Base-by-base conservation (phyloP, 2,329 filamentous ascomycete genomes). In the Botryotinia globosa region DNA sequence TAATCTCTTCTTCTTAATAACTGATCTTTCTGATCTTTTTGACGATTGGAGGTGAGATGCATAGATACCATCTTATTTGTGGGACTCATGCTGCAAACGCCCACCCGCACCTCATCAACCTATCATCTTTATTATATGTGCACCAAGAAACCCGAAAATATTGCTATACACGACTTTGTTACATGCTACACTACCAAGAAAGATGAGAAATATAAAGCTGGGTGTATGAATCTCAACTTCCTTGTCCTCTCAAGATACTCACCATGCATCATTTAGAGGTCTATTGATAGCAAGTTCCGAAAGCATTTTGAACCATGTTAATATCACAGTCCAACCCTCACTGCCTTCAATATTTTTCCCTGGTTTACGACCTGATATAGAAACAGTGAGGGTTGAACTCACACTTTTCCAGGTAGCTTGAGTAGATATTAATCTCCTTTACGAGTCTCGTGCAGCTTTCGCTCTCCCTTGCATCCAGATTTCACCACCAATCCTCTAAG, bases 271-370 rank as follows among this genome's bases (percentile, higher is more conserved):
- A 51, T 14, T 51, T n/a, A 1, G 25, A n/a, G 22, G 22, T 51
- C 45, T 6, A n/a, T n/a, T n/a, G 4, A 14, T n/a, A 51, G 25
- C 25, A 51, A 14, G 0, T 14, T 51, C 22, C 10, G 4, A 12
- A n/a, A 14, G 25, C 22, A 2, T 4, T n/a, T 5, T 14, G 4
- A n/a, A n/a, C 10, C n/a, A 4, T 51, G 25, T 14, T 10, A n/a
- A 14, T 3, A 14, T 14, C 2, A 0, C 4, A n/a, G 10, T n/a
- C 4, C 4, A 51, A 2, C n/a, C 0, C 10, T 6, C 22, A 5
- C 4, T n/a, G 22, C 5, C 48, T n/a, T 4, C 48, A 14, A 25
- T 6, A 51, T 14, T 10, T 8, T 44, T 44, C 18, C 42, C 20
- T 20, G 8, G 0, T 44, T 44, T 44, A 20, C 0, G 42, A 44